Evolutionary conservation across 371 early-diverging fungal genomes (phyloP), one percentile per base, ranked within the genome.

Genomic region (Mortierella sp.): DNA sequence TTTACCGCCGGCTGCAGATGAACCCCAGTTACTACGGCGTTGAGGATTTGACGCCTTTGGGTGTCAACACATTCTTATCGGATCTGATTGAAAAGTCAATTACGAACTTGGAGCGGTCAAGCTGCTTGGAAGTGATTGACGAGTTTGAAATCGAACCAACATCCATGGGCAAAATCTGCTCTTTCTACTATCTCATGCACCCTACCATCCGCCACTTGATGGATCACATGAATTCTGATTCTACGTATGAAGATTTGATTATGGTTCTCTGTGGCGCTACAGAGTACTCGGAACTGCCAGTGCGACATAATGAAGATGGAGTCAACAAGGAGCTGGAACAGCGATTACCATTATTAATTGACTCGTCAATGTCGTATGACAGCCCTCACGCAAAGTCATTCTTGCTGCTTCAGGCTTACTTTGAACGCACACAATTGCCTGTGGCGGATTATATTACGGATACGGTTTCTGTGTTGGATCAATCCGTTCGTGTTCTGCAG

Each of bases 21-120:
- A 99, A 99, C 76, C 99, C 99, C 6, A 92, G 95, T 1, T 99
- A 95, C 81, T 99, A 99, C 76, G 97, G 96, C 0, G 85, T 95
- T n/a, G 90, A 93, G 53, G 96, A 94, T 47, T 65, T 88, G 62
- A 85, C 93, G 0, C 90, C 89, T 3, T 75, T 76, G 19, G 92
- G 91, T 19, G 85, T 97, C 19, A 91, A 93, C 72, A 73, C 70
- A 2, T 95, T 90, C 79, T 73, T 99, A 66, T 95, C 96, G 0
- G 72, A 87, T 19, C 82, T 95, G 60, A 88, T 98, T 53, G 92
- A 95, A 57, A 81, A 83, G 31, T 89, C 93, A 3, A 79, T 96
- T 28, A 68, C 75, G 0, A 89, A 93, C 51, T 83, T 99, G 40
- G 88, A 84, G 19, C 77, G 82, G 2, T 89, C 96, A 0, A 86